phyloP scores from a whole-genome alignment of 768 basidiomycete genomes.

The Termitomyces sp. region DNA sequence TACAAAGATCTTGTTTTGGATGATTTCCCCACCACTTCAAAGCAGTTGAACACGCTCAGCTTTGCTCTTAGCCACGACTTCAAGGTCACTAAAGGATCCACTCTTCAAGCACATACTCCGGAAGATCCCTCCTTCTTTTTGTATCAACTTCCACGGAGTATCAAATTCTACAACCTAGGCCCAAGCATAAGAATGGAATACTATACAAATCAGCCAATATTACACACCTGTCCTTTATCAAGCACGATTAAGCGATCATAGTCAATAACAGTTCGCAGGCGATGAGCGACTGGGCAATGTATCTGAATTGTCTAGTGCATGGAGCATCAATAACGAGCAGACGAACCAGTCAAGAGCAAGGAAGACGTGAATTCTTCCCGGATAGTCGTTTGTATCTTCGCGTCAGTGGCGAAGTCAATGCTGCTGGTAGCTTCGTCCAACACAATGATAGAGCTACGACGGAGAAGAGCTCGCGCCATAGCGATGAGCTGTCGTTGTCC shows the following conservation, averaged over 20 bases:
- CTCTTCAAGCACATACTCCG: conserved; percentile 21
- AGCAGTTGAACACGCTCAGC: not conserved
- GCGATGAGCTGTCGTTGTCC: conserved; percentile 87
- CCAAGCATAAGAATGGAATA: not conserved
- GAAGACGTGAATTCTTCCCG: conserved; percentile 78
- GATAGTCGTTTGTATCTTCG: conserved; percentile 86
- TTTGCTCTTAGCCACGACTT: conserved; percentile 16
- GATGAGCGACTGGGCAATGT: conserved; percentile 52
- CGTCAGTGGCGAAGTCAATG: conserved; percentile 83
- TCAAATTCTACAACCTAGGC: conserved; percentile 59
- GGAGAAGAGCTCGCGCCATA: conserved; percentile 75
- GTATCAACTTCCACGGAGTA: conserved; percentile 63
- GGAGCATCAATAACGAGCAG: not conserved
- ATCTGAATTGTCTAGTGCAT: not conserved
- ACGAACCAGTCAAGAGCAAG: conserved; percentile 64
- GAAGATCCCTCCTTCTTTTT: conserved; percentile 50
- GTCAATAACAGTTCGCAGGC: conserved; percentile 74
- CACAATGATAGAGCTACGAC: conserved; percentile 68
- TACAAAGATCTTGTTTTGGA: not conserved
- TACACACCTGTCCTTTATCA: conserved; percentile 55
- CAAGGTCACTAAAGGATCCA: conserved; percentile 19
- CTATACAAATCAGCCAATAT: not conserved
- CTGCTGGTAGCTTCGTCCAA: conserved; percentile 84
- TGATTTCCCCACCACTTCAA: not conserved
- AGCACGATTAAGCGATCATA: conserved; percentile 76